These are phyloP conservation scores for Serendipita vermifera DNA, from an alignment of 768 basidiomycete genomes.

Conservation along the genomic window DNA sequence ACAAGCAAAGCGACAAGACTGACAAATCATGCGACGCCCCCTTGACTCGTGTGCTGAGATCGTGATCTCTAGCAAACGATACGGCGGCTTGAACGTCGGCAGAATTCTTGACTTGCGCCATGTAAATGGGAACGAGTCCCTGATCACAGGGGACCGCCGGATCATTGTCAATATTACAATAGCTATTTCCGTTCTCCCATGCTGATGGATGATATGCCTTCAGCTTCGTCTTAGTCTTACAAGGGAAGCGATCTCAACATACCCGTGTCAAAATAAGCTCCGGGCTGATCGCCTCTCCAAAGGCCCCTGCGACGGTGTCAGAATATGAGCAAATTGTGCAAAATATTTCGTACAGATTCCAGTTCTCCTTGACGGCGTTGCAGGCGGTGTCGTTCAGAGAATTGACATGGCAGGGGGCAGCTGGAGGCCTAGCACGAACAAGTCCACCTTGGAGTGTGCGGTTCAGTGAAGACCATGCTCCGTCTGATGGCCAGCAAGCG, in stretches of 20 bases:
- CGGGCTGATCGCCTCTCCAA: neutral
- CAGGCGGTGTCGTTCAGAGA: neutral
- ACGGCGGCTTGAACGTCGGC: slow-evolving; percentile 6
- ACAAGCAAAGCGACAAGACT: neutral
- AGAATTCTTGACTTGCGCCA: neutral
- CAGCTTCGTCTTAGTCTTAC: neutral
- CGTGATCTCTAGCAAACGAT: slow-evolving; percentile 10
- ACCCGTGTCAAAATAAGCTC: neutral
- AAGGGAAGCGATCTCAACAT: neutral
- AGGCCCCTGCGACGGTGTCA: neutral
- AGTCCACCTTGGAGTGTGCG: neutral
- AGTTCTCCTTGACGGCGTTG: neutral
- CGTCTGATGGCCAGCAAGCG: slow-evolving; percentile 1
- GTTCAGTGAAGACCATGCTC: neutral
- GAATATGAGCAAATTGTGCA: neutral
- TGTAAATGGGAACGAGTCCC: neutral
- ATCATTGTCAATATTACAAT: neutral
- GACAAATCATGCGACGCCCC: slow-evolving; percentile 24
- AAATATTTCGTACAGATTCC: neutral
- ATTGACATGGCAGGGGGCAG: neutral
- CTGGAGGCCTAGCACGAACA: neutral
- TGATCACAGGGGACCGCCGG: neutral
- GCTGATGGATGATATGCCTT: too few species aligned
- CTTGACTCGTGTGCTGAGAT: slow-evolving; percentile 11
- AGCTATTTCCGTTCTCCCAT: slow-evolving; percentile 5